A percentile compares a stretch with the other conserved stretches of the same genome.
Conservation (phyloP, 73 alveolate species). For the Durusdinium trenchii region DNA sequence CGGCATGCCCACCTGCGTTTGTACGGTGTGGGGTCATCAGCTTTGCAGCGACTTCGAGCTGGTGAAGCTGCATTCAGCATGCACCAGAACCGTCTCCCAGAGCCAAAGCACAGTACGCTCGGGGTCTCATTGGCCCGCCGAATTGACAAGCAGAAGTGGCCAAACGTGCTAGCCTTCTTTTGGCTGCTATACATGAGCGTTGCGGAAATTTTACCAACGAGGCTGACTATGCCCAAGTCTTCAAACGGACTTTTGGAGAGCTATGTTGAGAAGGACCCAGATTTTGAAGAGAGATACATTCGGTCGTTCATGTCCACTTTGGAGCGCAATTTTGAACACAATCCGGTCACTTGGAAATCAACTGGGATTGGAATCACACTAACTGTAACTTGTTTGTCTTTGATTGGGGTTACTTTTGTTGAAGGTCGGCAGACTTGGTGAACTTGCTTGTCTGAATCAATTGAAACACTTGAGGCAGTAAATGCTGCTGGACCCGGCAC, state of each 20-base stretch:
- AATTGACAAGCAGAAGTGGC: background rate
- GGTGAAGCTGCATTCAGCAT: background rate
- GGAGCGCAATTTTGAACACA: background rate
- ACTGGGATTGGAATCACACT: background rate
- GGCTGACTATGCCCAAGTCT: background rate
- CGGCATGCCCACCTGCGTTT: background rate
- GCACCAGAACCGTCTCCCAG: background rate
- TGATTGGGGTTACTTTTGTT: background rate
- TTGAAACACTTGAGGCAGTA: too few species aligned
- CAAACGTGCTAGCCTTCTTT: background rate
- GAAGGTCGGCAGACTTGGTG: background rate
- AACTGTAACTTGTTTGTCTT: background rate
- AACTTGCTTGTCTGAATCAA: too few species aligned
- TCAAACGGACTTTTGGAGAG: background rate
- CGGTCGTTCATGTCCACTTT: background rate
- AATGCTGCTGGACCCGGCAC: background rate
- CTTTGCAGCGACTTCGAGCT: background rate
- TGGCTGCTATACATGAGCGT: background rate
- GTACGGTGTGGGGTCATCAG: background rate
- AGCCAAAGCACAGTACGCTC: background rate
- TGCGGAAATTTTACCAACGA: constrained; percentile 16
- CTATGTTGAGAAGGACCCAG: background rate
- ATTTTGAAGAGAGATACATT: background rate
- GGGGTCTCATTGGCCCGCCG: constrained; percentile 2
- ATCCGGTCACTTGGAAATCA: background rate